These are phyloP conservation scores for Cladosporium oxysporum DNA, from an alignment of 2,329 filamentous ascomycete species.

Conservation along the genomic window DNA sequence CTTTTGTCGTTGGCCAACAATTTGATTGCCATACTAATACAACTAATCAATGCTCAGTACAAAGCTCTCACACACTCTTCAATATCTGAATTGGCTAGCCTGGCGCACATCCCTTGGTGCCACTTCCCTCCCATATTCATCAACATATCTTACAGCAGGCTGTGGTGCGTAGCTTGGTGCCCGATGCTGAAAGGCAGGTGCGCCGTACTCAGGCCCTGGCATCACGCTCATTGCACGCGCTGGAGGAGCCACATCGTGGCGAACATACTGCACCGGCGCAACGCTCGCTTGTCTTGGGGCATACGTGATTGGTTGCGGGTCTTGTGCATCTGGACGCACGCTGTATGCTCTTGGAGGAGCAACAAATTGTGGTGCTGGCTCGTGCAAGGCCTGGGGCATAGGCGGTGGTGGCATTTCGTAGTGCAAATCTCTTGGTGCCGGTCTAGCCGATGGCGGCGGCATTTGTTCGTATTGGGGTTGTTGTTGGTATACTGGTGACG, in stretches of 20 bases:
- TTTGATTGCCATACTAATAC: background rate
- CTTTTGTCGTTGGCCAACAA: background rate
- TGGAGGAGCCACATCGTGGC: conserved; percentile 24
- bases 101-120: conserved; percentile 32
- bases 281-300: conserved; percentile 40
- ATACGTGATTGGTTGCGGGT: conserved; percentile 18
- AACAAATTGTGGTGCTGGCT: conserved; percentile 30
- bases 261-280: conserved; percentile 43
- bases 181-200: conserved; percentile 12
- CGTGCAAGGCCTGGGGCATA: conserved; percentile 44
- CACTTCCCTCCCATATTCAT: conserved; percentile 41
- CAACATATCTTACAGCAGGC: conserved; percentile 41
- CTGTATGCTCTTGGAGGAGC: conserved; percentile 33
- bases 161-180: conserved; percentile 25
- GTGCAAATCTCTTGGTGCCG: conserved; percentile 21
- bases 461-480: conserved; percentile 18
- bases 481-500: conserved; percentile 25
- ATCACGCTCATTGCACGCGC: conserved; percentile 44
- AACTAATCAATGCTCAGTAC: background rate
- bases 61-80: background rate
- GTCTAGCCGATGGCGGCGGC: conserved; percentile 19
- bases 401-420: conserved; percentile 55
- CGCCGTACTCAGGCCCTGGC: conserved; percentile 33
- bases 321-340: conserved; percentile 55
- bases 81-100: conserved; percentile 32